phyloP scores from a whole-genome alignment of 1,139 yeast species.

The Kodamaea ohmeri region DNA sequence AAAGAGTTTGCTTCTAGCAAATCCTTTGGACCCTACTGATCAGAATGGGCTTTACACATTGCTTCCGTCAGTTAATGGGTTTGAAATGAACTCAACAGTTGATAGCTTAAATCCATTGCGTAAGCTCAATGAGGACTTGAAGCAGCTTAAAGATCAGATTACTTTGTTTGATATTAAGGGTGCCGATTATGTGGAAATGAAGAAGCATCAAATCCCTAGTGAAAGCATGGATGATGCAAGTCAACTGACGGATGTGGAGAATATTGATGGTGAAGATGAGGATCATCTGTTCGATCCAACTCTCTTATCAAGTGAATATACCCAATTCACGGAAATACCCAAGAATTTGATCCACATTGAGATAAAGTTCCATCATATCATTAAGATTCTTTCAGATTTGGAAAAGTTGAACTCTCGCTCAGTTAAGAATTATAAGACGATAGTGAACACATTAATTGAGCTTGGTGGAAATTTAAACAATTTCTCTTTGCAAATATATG shows the following conservation, averaged over 20 bases:
- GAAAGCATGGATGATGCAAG: slow-evolving; percentile 3
- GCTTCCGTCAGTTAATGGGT: slow-evolving; percentile 39
- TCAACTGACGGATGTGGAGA: slow-evolving; percentile 6
- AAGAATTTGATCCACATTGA: slow-evolving; percentile 35
- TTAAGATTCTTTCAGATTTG: slow-evolving; percentile 32
- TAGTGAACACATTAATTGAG: slow-evolving; percentile 36
- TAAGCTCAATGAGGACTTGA: slow-evolving; percentile 38
- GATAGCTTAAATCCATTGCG: slow-evolving; percentile 35
- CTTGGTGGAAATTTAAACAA: slow-evolving; percentile 49
- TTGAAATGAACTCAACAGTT: slow-evolving; percentile 30
- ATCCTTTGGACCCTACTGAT: slow-evolving; percentile 46
- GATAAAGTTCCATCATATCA: slow-evolving; percentile 32
- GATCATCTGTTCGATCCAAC: slow-evolving; percentile 6
- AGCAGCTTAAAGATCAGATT: slow-evolving; percentile 35
- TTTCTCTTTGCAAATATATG: slow-evolving; percentile 44
- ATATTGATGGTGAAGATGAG: slow-evolving; percentile 7
- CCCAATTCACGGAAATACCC: slow-evolving; percentile 25
- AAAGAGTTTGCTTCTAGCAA: slow-evolving; percentile 38
- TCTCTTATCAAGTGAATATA: slow-evolving; percentile 2
- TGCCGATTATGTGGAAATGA: slow-evolving; percentile 13
- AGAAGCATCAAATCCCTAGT: slow-evolving; percentile 8
- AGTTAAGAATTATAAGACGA: slow-evolving; percentile 29
- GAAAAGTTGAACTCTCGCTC: slow-evolving; percentile 35
- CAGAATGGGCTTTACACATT: slow-evolving; percentile 46
- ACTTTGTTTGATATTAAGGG: slow-evolving; percentile 32